Evolutionary conservation across 345 rosid species (phyloP).

Genomic region (Citrus medica): DNA sequence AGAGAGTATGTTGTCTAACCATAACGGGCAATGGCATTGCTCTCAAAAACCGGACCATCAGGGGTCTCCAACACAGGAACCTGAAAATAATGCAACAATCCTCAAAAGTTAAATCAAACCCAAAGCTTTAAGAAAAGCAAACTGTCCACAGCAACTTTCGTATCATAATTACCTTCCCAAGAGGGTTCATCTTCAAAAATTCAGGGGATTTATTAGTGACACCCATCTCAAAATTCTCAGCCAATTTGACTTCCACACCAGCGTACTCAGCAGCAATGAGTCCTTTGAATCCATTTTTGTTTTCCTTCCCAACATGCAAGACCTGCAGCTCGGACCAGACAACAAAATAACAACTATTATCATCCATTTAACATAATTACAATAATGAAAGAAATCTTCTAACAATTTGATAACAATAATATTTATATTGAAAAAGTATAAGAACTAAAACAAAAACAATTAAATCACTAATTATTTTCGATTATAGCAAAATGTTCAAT

Average conservation of each 20-base stretch:
- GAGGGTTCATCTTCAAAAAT: slow-evolving; percentile 85
- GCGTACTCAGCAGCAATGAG: slow-evolving; percentile 80
- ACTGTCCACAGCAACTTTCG: neutral
- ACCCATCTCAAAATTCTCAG: slow-evolving; percentile 68
- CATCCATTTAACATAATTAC: neutral
- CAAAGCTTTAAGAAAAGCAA: neutral
- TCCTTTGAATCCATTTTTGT: slow-evolving; percentile 65
- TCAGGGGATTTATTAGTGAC: slow-evolving; percentile 79
- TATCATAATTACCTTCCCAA: slow-evolving; percentile 62
- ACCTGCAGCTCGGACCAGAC: slow-evolving; percentile 35
- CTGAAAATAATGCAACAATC: slow-evolving; percentile 24
- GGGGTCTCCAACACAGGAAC: slow-evolving; percentile 97
- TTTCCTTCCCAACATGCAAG: slow-evolving; percentile 47
- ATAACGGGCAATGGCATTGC: slow-evolving; percentile 94
- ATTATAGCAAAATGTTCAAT: neutral
- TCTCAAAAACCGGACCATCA: slow-evolving; percentile 83
- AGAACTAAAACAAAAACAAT: too few species aligned
- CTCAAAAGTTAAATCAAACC: neutral
- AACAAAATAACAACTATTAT: neutral
- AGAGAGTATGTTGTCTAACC: slow-evolving; percentile 39
- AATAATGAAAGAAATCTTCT: too few species aligned
- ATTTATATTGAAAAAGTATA: neutral
- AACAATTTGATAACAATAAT: too few species aligned
- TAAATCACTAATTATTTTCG: too few species aligned
- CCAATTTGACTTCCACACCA: slow-evolving; percentile 62